Evolutionary conservation across 495 filamentous ascomycete genomes (phyloP).

Genomic region (Xylaria bambusicola): DNA sequence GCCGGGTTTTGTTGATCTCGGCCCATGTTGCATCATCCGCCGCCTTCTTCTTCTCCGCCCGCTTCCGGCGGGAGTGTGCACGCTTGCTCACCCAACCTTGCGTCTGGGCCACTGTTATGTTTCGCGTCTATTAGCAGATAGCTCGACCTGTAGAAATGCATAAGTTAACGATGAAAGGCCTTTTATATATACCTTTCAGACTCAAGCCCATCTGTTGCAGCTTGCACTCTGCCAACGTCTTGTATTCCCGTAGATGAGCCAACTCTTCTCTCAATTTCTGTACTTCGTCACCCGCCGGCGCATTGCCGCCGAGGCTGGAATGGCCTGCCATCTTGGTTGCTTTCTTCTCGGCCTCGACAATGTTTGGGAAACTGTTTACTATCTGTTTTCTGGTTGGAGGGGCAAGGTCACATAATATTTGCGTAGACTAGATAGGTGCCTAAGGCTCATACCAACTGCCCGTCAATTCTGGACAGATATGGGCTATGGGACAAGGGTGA

Average conservation of each 20-base stretch:
- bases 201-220: slow-evolving; percentile 3
- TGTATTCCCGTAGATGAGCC: slow-evolving; percentile 6
- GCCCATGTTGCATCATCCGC: not conserved
- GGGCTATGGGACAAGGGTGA: slow-evolving; percentile 5
- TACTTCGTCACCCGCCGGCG: not conserved
- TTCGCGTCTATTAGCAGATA: not conserved
- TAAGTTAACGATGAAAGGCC: not conserved
- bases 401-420: not conserved
- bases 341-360: not conserved
- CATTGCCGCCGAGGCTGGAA: not conserved
- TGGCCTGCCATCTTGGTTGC: slow-evolving; percentile 6
- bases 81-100: slow-evolving; percentile 20
- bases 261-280: not conserved
- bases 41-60: not conserved
- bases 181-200: slow-evolving; percentile 7
- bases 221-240: slow-evolving; percentile 1
- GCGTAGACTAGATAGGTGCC: not conserved
- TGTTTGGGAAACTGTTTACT: no score
- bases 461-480: not conserved
- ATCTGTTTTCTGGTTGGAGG: no score
- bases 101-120: slow-evolving; percentile 1
- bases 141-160: no score
- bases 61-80: not conserved
- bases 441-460: not conserved
- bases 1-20: not conserved